Evolutionary conservation across 1,284 basidiomycete species (phyloP), one percentile per base, ranked within the genome.

Genomic region (Lentinula novae-zelandiae): DNA sequence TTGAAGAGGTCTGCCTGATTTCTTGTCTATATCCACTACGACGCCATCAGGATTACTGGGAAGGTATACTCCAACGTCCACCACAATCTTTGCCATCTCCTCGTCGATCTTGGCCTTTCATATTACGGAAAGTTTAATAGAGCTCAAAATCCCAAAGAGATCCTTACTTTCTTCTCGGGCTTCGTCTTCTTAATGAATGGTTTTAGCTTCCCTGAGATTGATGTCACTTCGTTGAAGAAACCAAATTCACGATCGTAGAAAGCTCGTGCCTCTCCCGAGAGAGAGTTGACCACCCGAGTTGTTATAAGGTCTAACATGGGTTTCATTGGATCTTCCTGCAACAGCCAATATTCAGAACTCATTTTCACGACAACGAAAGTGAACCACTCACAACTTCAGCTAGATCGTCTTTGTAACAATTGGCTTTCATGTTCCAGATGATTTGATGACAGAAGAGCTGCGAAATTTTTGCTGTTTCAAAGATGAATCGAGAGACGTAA

Each of bases 371-470:
- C n/a, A 9, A 39, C 33, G 20, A 33, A 54, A 9, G 33, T 39
- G 53, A 38, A 52, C 44, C 27, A 76, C 87, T 64, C 68, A 93
- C 94, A 64, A 90, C 82, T 73, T 94, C 91, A 9, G 83, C 90
- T 10, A 81, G 79, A 68, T 99, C 97, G 69, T 96, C 97, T 68
- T 91, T 94, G 75, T 89, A 98, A 64, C 90, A 94, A 72, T 99
- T 99, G 4, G 97, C 97, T 71, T 97, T 97, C 97, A 99, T 99
- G 74, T 99, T 99, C 97, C 97, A 99, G 66, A 99, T 95, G 65
- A 99, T 99, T 77, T 99, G 97, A 73, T 99, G 97, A 71, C 97
- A 99, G 80, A 99, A 99, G 9, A 96, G 76, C 73, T 98, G 96
- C 3, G 96, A 98, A 64, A 99, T 95, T 76, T 95, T 96, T 10